Conservation (phyloP, 2,329 filamentous ascomycete species). For the Fusarium kyushuense region DNA sequence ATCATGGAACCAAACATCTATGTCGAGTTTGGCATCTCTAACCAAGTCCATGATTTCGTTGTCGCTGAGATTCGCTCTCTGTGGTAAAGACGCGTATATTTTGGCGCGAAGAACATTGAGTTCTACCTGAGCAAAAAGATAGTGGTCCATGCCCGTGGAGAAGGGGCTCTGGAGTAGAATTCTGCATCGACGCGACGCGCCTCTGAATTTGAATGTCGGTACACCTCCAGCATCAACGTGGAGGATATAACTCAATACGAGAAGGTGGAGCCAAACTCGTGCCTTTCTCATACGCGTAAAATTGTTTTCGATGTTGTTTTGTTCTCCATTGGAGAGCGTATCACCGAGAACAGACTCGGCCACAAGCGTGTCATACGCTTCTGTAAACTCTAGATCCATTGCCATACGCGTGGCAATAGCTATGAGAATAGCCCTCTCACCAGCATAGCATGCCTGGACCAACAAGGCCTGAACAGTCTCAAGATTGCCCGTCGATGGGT, state of each 20-base stretch:
- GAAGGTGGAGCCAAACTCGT: slow-evolving; percentile 12
- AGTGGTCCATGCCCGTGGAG: slow-evolving; percentile 22
- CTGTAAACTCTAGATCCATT: slow-evolving; percentile 15
- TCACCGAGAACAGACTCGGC: slow-evolving; percentile 4
- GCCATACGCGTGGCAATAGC: slow-evolving; percentile 20
- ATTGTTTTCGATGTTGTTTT: neutral
- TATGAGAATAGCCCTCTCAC: slow-evolving; percentile 15
- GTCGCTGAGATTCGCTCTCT: neutral
- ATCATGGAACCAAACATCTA: slow-evolving; percentile 25
- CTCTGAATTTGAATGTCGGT: slow-evolving; percentile 19
- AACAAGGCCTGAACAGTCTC: slow-evolving; percentile 19
- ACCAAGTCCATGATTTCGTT: slow-evolving; percentile 20
- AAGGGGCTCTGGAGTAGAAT: slow-evolving; percentile 7
- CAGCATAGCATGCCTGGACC: slow-evolving; percentile 21
- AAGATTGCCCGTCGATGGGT: slow-evolving; percentile 4
- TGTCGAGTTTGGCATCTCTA: slow-evolving; percentile 19
- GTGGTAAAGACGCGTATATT: slow-evolving; percentile 19
- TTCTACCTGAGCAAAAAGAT: slow-evolving; percentile 18
- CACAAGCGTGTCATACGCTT: slow-evolving; percentile 18
- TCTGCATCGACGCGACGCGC: slow-evolving; percentile 17
- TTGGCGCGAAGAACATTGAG: slow-evolving; percentile 20
- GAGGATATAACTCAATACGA: slow-evolving; percentile 19
- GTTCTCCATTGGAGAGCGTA: neutral
- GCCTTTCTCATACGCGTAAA: slow-evolving; percentile 6
- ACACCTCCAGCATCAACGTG: slow-evolving; percentile 20